Conservation (phyloP, 1,284 basidiomycete species). For the Coniferiporia weirii region DNA sequence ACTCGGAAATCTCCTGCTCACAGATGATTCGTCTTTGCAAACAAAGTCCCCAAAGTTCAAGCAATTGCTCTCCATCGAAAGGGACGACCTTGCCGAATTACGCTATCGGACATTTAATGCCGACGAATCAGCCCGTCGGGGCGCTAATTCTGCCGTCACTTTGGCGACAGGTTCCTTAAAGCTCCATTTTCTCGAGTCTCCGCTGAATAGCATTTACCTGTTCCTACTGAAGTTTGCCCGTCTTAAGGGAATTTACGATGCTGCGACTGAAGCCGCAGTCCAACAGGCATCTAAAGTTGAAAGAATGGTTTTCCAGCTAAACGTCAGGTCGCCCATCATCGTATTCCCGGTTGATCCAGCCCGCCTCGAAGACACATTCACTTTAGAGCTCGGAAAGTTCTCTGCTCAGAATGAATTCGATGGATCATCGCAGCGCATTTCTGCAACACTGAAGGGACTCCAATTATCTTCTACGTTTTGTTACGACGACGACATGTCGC, state of each 20-base stretch:
- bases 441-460: constrained; percentile 82
- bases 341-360: constrained; percentile 78
- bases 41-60: constrained; percentile 70
- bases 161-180: constrained; percentile 90
- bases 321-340: constrained; percentile 90
- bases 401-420: constrained; percentile 78
- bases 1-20: constrained; percentile 81
- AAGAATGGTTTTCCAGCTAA: constrained; percentile 88
- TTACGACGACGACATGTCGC: constrained; percentile 43
- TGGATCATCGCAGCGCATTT: constrained; percentile 55
- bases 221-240: constrained; percentile 88
- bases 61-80: constrained; percentile 90
- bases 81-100: constrained; percentile 93
- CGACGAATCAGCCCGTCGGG: constrained; percentile 26
- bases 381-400: constrained; percentile 88
- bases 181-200: constrained; percentile 84
- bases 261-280: constrained; percentile 90
- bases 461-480: constrained; percentile 73
- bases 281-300: constrained; percentile 88
- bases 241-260: constrained; percentile 92
- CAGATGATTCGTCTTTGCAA: constrained; percentile 66
- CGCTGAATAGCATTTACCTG: constrained; percentile 79
- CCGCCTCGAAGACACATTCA: constrained; percentile 63
- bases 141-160: constrained; percentile 79
- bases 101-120: constrained; percentile 92